Base-by-base conservation (phyloP, 305 asterid genomes). In the Petunia hybrid region DNA sequence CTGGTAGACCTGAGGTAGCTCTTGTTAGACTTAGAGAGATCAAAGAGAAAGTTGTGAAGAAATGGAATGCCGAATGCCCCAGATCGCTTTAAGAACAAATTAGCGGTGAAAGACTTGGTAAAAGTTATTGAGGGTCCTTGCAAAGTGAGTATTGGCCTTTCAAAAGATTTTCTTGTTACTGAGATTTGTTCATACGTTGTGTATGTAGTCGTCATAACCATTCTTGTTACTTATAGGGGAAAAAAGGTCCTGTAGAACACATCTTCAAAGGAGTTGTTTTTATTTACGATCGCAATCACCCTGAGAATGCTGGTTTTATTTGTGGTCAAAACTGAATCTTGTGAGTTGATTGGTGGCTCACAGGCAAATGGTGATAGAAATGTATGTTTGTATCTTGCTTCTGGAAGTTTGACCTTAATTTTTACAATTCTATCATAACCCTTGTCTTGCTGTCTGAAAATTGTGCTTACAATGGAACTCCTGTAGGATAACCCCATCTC, bases 261-360 rank as follows among this genome's bases (percentile, higher is more conserved):
- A 92, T 95, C 43, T 90, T 80, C 82, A 91, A 76, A 79, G 95
- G 98, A 65, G 86, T 93, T 84, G 77, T 95, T 81, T 95, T 95
- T 83, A 85, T 95, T 65, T 90, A 88, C 83, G 97, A 93, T 82
- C 90, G 97, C 7, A 95, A 92, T 89, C 99, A 94, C 86, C 97
- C 91, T 9, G 99, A 95, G 91, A 98, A 95, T 84, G 97, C 97
- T 83, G 98, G 97, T 79, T 95, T 92, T 90, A 91, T 95, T 68
- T 95, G 98, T 74, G 98, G 98, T 90, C 73, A 95, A 92, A 87
- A 82, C 95, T 16, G 92, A 91, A 79, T 90, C 91, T 73, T 94
- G 99, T 85, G 85, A 87, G 88, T 88, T 92, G 88, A 91, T 95
- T 85, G 99, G 99, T 83, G 99, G 99, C 81, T 89, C 97, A 62